phyloP scores from a whole-genome alignment of 495 filamentous ascomycete genomes.

The Clohesyomyces aquaticus region DNA sequence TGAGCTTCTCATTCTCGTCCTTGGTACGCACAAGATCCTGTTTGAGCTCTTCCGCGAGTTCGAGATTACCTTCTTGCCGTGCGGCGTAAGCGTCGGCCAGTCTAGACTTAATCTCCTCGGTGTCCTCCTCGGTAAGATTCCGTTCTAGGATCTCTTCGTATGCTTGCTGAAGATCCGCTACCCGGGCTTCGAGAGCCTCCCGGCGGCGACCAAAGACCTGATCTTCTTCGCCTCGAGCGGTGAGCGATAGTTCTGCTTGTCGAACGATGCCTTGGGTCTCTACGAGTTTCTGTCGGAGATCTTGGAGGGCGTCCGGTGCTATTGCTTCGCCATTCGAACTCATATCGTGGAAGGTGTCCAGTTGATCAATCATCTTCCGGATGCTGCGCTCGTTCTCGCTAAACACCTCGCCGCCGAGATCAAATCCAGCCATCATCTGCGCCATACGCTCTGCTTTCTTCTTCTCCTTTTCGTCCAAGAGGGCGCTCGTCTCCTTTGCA shows the following conservation, averaged over 20 bases:
- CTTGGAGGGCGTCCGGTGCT: conserved; percentile 76
- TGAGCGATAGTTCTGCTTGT: conserved; percentile 84
- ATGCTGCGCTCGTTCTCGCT: conserved; percentile 87
- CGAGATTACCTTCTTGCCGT: conserved; percentile 69
- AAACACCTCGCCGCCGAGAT: conserved; percentile 86
- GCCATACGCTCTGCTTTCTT: conserved; percentile 99
- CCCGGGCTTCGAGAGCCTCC: conserved; percentile 71
- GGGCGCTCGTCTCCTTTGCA: conserved; percentile 86
- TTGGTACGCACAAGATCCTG: conserved; percentile 70
- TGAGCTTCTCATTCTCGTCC: conserved; percentile 77
- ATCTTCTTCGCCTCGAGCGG: conserved; percentile 64
- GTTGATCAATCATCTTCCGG: conserved; percentile 74
- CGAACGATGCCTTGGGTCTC: conserved; percentile 92
- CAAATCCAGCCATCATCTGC: conserved; percentile 99
- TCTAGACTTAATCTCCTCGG: conserved; percentile 78
- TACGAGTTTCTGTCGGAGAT: conserved; percentile 73
- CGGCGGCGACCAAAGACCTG: conserved; percentile 66
- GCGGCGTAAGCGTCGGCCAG: conserved; percentile 75
- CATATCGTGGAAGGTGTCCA: conserved; percentile 77
- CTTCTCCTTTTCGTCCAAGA: conserved; percentile 93
- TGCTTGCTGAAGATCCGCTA: conserved; percentile 72
- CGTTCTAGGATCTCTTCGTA: conserved; percentile 80
- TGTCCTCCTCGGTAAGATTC: conserved; percentile 77
- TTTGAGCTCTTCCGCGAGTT: conserved; percentile 73
- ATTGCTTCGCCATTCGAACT: conserved; percentile 76